Evolutionary conservation across 306 rosid species (phyloP).

Genomic region (Trifolium repens): DNA sequence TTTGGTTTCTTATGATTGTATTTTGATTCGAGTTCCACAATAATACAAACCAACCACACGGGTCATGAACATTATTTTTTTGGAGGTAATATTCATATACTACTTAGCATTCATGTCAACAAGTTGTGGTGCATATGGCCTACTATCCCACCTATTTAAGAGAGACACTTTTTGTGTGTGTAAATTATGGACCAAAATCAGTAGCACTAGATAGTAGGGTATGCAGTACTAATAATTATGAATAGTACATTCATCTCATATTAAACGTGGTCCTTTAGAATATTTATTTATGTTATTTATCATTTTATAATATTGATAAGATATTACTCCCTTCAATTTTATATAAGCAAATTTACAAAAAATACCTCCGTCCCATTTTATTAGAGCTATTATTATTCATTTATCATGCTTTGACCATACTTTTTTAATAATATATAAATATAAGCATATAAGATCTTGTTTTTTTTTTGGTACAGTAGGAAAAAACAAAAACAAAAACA

Average conservation of each 20-base stretch:
- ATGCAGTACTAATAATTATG: neutral
- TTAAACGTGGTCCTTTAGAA: neutral
- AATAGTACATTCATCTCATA: neutral
- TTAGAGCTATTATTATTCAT: too few species aligned
- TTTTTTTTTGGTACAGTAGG: too few species aligned
- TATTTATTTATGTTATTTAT: neutral
- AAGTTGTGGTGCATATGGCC: constrained; percentile 39
- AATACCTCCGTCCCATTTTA: too few species aligned
- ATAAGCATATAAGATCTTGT: too few species aligned
- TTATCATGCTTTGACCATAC: too few species aligned
- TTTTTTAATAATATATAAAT: too few species aligned
- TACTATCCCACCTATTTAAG: constrained; percentile 9
- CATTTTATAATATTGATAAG: too few species aligned
- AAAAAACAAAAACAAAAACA: too few species aligned
- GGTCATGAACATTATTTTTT: neutral
- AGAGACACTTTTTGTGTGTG: neutral
- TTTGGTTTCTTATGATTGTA: too few species aligned
- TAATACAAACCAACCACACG: constrained; percentile 6
- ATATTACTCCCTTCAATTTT: too few species aligned
- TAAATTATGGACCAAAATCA: constrained; percentile 15
- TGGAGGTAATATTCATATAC: neutral
- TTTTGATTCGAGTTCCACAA: neutral
- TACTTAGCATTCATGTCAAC: constrained; percentile 27
- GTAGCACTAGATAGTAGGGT: neutral
- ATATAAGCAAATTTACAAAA: too few species aligned